Evolutionary conservation across 345 rosid genomes (phyloP).

Genomic region (Corchorus olitorius): DNA sequence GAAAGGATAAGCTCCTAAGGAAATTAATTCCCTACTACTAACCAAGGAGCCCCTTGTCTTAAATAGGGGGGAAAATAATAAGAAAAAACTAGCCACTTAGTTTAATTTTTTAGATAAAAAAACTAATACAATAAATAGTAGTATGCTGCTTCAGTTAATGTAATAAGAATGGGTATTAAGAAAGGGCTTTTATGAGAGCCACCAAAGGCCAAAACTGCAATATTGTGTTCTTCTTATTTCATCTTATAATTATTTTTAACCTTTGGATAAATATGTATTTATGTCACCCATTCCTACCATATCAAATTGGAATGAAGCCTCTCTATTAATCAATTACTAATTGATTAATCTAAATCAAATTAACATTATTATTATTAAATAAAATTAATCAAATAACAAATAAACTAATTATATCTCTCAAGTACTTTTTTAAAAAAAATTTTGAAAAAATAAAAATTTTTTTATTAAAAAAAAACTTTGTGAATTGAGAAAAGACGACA

Average conservation of each 20-base stretch:
- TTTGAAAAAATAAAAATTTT: no score
- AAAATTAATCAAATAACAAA: no score
- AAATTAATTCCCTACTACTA: neutral
- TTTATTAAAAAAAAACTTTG: no score
- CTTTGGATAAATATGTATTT: conserved; percentile 20
- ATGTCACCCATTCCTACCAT: neutral
- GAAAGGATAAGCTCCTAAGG: neutral
- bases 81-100: conserved; percentile 14
- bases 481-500: no score
- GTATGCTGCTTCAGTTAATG: conserved; percentile 26
- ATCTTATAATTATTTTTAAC: neutral
- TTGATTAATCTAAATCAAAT: no score
- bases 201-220: conserved; percentile 26
- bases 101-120: neutral
- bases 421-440: no score
- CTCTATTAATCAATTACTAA: no score
- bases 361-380: no score
- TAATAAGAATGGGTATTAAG: conserved; percentile 17
- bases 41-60: neutral
- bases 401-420: no score
- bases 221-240: conserved; percentile 1
- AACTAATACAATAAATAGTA: conserved; percentile 22
- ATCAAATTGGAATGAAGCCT: neutral
- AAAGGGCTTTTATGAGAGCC: conserved; percentile 30
- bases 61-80: neutral